A percentile compares a stretch with the other conserved stretches of the same genome.
Evolutionary conservation across 345 rosid genomes (phyloP).

Genomic region (Iberis pinnata): DNA sequence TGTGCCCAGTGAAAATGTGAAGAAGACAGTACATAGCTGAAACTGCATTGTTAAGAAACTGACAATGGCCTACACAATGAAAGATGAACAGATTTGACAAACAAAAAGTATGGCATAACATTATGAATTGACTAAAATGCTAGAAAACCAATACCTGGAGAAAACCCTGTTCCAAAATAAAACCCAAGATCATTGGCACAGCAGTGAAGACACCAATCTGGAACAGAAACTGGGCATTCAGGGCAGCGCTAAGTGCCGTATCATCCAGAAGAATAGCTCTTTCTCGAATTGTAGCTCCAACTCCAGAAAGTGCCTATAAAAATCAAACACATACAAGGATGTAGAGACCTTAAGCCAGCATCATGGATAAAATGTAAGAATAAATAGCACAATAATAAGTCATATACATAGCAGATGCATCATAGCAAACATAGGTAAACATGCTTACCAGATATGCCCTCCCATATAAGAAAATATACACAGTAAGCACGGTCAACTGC

Average conservation of each 20-base stretch:
- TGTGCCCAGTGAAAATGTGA: slow-evolving; percentile 96
- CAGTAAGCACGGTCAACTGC: slow-evolving; percentile 92
- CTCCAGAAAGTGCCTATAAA: slow-evolving; percentile 86
- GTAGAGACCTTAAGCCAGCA: slow-evolving; percentile 7
- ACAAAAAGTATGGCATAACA: slow-evolving; percentile 6
- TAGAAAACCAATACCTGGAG: slow-evolving; percentile 26
- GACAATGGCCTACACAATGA: slow-evolving; percentile 68
- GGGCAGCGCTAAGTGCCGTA: slow-evolving; percentile 68
- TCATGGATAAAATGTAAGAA: slow-evolving; percentile 3
- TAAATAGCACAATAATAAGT: not conserved
- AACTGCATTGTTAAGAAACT: slow-evolving; percentile 89
- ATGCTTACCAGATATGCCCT: slow-evolving; percentile 79
- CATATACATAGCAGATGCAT: slow-evolving; percentile 9
- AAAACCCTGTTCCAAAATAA: slow-evolving; percentile 35
- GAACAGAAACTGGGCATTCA: slow-evolving; percentile 90
- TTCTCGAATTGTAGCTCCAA: slow-evolving; percentile 55
- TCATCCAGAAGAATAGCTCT: slow-evolving; percentile 56
- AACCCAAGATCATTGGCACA: slow-evolving; percentile 90
- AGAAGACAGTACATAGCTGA: slow-evolving; percentile 93
- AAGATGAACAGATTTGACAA: slow-evolving; percentile 9
- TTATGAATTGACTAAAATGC: slow-evolving; percentile 6
- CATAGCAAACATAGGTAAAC: slow-evolving; percentile 15
- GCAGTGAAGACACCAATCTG: slow-evolving; percentile 96
- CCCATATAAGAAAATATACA: slow-evolving; percentile 82
- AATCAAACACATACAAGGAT: slow-evolving; percentile 16